Evolutionary conservation across 2,329 filamentous ascomycete genomes (phyloP), one percentile per base, ranked within the genome.

Genomic region (Penicillium sp.): DNA sequence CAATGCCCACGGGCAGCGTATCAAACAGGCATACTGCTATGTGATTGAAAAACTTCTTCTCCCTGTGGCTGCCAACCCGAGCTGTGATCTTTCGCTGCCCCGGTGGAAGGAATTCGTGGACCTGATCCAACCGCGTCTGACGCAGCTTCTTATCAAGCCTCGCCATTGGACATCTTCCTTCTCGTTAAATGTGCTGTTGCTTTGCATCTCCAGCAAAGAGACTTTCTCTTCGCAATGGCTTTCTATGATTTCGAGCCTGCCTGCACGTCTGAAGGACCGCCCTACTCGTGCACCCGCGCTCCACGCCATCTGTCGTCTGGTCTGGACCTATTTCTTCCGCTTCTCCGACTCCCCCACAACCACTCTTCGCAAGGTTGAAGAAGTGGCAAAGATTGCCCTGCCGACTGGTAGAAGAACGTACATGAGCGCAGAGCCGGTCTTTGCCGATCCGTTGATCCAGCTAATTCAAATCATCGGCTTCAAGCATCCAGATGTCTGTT

Each of bases 11-110:
- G 94, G 94, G 0, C 90, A 90, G 62, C 87, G 86, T 58, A 87
- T 97, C 67, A 99, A 99, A 73, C 89, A 93, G 64, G 90, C 92
- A 0, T 99, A 97, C 69, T 97, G 94, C 70, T 89, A 96, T 67
- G 87, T 96, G 22, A 83, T 99, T 50, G 90, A 96, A 66, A 88
- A 89, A 63, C 80, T 99, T 28, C 77, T 99, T 25, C 82, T 97
- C 14, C 91, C 92, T 1, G 87, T 99, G 48, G 93, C 93, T 14
- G 90, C 90, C 4, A 89, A 86, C 60, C 89, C 90, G 5, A 87
- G 81, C 53, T 86, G 83, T 46, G 89, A 97, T 68, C 82, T 97
- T 57, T 87, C 87, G 51, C 82, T 88, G 61, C 86, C 88, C 0
- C 93, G 88, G 72, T 99, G 94, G 94, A 88, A 85, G 61, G 87